Base-by-base conservation (phyloP, 805 yeast species). In the Priceomyces medius region DNA sequence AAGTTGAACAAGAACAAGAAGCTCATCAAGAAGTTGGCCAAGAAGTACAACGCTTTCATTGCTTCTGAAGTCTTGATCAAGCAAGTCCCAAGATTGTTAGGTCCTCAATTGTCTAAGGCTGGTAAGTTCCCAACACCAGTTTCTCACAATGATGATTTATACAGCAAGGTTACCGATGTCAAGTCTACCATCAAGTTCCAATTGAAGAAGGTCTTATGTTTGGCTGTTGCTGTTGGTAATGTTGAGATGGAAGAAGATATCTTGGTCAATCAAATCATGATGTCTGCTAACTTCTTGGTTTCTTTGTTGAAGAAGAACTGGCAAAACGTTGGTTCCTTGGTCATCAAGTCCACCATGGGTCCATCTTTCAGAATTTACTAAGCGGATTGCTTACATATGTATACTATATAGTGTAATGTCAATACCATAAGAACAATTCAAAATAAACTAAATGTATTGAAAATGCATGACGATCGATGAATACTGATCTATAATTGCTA, bases 121-220 rank as follows among this genome's bases (percentile, higher is more conserved):
- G 99, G 99, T 86, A 93, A 93, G 91, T 93, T 93, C 97, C 99
- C 99, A 77, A 91, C 98, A 74, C 99, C 99, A 79, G 99, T 93
- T 64, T 93, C 99, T 56, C 99, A 93, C 87, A 81, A 87, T 76
- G 99, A 93, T 73, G 99, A 93, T 75, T 83, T 93, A 72, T 87
- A 88, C 84, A 69, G 81, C 60, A 93, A 91, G 88, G 93, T 93
- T 66, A 83, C 79, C 65, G 99, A 93, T 71, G 98, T 93, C 66
- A 90, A 85, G 81, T 90, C 99, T 58, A 93, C 99, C 84, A 89
- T 93, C 83, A 93, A 91, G 88, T 93, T 93, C 95, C 99, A 93
- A 82, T 85, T 93, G 80, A 93, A 93, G 90, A 93, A 93, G 86
- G 99, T 93, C 66, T 81, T 93, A 72, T 93, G 99, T 83, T 79